phyloP scores from a whole-genome alignment of 2,329 filamentous ascomycete species.

The Botrytis deweyae region DNA sequence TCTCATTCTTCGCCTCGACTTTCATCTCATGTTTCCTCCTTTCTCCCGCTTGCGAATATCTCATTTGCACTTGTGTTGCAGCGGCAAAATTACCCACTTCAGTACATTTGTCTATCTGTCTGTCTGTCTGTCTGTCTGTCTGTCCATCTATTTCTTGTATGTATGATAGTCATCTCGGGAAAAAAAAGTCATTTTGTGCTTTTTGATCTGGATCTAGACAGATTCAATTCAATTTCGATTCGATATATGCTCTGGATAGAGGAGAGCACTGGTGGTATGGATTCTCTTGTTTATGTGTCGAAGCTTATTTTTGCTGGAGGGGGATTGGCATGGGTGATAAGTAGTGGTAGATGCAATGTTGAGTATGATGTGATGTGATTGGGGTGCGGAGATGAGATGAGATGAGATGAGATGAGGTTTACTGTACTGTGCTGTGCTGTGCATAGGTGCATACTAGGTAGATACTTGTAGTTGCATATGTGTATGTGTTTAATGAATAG shows the following conservation, averaged over 20 bases:
- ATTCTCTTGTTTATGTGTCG: not conserved
- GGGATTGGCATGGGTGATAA: not conserved
- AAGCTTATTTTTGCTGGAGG: not conserved
- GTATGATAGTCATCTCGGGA: constrained; percentile 1
- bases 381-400: not conserved
- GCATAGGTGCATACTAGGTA: not conserved
- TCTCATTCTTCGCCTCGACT: not conserved
- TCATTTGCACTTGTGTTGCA: not conserved
- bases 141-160: not conserved
- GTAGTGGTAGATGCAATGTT: not conserved
- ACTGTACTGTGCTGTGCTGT: not conserved
- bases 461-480: not conserved
- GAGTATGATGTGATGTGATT: not conserved
- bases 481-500: not conserved
- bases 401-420: not conserved
- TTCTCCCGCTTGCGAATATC: not conserved
- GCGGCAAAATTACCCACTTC: not conserved
- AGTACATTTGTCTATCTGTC: not conserved
- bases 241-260: not conserved
- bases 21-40: not conserved
- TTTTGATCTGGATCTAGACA: not conserved
- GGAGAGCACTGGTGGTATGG: not conserved
- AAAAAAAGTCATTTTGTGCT: not conserved
- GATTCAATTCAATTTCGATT: not conserved
- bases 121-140: not conserved